These are phyloP conservation scores for Chromosphaera perkinsii DNA, from an alignment of 208 protist genomes.

Conservation along the genomic window DNA sequence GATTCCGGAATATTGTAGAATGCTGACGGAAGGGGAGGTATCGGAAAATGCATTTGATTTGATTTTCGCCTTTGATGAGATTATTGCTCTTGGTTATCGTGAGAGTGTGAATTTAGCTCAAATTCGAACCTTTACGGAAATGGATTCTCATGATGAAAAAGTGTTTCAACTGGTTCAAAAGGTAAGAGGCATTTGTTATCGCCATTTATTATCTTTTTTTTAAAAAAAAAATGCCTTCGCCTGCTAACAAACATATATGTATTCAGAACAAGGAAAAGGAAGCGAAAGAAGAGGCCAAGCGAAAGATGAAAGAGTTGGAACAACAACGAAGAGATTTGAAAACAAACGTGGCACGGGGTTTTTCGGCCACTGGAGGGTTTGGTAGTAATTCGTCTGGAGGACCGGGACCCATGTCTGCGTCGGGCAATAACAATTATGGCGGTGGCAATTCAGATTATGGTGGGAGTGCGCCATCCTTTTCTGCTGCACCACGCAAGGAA, in stretches of 20 bases:
- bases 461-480: neutral
- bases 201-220: neutral
- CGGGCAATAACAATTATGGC: neutral
- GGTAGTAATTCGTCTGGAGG: neutral
- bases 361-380: neutral
- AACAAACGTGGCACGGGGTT: neutral
- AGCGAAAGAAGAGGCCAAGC: conserved; percentile 76
- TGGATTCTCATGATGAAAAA: conserved; percentile 91
- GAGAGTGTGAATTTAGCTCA: conserved; percentile 84
- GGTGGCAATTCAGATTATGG: neutral
- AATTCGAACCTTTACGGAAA: conserved; percentile 87
- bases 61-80: conserved; percentile 94
- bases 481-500: neutral
- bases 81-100: conserved; percentile 71
- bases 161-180: conserved; percentile 63
- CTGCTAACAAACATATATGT: conserved; percentile 15
- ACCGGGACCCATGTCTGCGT: neutral
- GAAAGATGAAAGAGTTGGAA: conserved; percentile 73
- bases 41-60: conserved; percentile 78
- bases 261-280: conserved; percentile 25
- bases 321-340: conserved; percentile 38
- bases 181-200: conserved; percentile 32
- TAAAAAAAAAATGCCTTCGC: neutral
- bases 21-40: conserved; percentile 69
- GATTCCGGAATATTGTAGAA: conserved; percentile 76